These are phyloP conservation scores for Umbelopsis sp. DNA, from an alignment of 371 early-diverging fungal genomes.

Conservation along the genomic window DNA sequence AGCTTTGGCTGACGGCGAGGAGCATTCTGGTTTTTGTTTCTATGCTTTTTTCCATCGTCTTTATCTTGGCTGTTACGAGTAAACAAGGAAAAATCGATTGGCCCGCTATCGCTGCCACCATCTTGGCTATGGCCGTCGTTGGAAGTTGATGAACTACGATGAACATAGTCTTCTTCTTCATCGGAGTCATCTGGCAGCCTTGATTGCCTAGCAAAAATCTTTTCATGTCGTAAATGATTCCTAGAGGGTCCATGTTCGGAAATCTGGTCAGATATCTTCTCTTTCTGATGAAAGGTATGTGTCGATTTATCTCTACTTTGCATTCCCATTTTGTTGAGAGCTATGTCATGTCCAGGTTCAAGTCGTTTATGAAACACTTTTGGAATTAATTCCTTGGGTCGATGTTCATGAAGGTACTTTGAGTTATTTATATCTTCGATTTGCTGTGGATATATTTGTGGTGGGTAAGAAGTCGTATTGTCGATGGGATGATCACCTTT, in stretches of 20 bases:
- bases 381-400: not conserved
- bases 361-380: constrained; percentile 4
- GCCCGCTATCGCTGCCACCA: not conserved
- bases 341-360: constrained; percentile 24
- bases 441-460: not conserved
- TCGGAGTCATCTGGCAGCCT: constrained; percentile 20
- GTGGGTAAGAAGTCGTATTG: constrained; percentile 2
- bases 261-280: constrained; percentile 14
- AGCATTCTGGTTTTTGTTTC: not conserved
- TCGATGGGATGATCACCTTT: constrained; percentile 8
- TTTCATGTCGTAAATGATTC: constrained; percentile 1
- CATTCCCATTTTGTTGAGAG: constrained; percentile 32
- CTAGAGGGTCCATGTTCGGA: not conserved
- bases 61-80: not conserved
- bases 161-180: constrained; percentile 20
- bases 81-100: not conserved
- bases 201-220: not conserved
- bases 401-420: constrained; percentile 13
- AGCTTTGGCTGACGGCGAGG: not conserved
- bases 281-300: constrained; percentile 15
- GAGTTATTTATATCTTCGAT: constrained; percentile 7
- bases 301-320: constrained; percentile 29
- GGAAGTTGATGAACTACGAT: constrained; percentile 21
- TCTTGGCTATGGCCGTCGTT: constrained; percentile 21
- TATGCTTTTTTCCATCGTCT: not conserved